Base-by-base conservation (phyloP, 768 basidiomycete species). In the Suillus variegatus region DNA sequence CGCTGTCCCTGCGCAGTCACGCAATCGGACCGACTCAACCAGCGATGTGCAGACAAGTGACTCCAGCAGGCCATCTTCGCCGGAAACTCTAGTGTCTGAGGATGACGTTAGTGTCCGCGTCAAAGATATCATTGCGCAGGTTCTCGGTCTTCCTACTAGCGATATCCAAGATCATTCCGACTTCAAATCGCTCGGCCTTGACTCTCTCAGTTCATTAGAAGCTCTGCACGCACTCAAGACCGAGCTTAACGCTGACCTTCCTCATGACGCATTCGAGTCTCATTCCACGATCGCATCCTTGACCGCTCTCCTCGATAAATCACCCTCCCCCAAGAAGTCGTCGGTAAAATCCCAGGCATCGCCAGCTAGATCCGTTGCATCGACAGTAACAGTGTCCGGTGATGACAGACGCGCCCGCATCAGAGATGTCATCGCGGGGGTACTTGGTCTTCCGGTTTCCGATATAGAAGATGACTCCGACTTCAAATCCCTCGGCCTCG, bases 131-230 rank as follows among this genome's bases (percentile, higher is more conserved):
- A 73, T 88, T 20, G 81, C 85, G 0, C 70, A 75, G 2, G 80
- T 85, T 14, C 79, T 89, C 0, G 77, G 77, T 20, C 62, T 74
- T 0, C 22, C 56, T 4, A 63, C 70, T 20, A 4, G 47, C 1
- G 70, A 75, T 16, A 77, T 90, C 36, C 64, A 72, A 1, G 85
- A 85, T 36, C 81, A 83, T 14, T 71, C 75, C 0, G 81, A 85
- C 25, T 76, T 91, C 10, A 79, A 78, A n/a, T 72, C 76, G 0
- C 77, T 90, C 14, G 89, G 90, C 4, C 74, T 91, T n/a, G 88
- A 91, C 69, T 91, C 89, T 0, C 73, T 92, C 61, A 82, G 84
- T 32, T 84, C 86, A 2, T 88, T 91, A 64, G 90, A 92, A 69
- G 82, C 82, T 44, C 78, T 84, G 9, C 82, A 87, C 49, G 78